Percentiles rank a stretch among this genome's conserved stretches.
Evolutionary conservation across 2,329 filamentous ascomycete species (phyloP).

Genomic region (Claviceps sp.): DNA sequence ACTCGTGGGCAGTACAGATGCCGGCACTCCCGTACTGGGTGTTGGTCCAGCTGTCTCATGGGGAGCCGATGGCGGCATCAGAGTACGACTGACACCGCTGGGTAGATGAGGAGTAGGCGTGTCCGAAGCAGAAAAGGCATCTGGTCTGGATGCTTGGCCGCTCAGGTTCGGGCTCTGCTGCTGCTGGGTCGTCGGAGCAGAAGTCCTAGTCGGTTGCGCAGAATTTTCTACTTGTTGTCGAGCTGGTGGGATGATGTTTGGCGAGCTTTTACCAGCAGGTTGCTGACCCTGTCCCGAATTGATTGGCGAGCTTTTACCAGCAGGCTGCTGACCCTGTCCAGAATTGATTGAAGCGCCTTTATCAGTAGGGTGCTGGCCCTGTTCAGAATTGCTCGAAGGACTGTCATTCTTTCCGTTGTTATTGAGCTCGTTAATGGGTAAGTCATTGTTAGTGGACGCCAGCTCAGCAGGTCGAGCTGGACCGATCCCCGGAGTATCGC

Average conservation of each 20-base stretch:
- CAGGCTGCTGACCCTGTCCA: neutral
- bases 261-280: neutral
- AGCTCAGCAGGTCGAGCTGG: neutral
- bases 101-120: neutral
- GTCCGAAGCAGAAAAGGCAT: neutral
- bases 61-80: neutral
- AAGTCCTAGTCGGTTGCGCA: neutral
- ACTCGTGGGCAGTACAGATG: neutral
- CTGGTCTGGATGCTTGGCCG: neutral
- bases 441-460: neutral
- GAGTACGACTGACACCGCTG: neutral
- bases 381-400: neutral
- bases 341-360: no score
- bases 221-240: neutral
- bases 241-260: neutral
- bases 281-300: neutral
- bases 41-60: neutral
- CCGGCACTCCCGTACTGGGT: neutral
- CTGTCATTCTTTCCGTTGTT: neutral
- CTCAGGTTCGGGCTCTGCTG: neutral
- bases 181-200: neutral
- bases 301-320: neutral
- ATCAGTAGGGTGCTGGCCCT: neutral
- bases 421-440: neutral
- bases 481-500: neutral